Conservation (phyloP, 768 basidiomycete species). For the Infundibulicybe gibba region DNA sequence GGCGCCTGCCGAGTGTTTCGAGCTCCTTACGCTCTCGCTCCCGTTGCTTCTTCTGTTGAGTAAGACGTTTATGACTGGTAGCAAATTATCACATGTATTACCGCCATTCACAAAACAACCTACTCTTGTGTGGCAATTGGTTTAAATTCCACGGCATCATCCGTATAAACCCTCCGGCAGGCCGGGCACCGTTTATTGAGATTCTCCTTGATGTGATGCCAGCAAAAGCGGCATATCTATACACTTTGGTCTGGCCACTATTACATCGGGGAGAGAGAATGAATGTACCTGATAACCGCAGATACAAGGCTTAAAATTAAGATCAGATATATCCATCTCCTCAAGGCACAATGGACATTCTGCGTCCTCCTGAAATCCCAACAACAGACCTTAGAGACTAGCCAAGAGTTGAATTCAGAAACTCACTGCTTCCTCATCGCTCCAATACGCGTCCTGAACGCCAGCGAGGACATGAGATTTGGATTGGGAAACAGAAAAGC, state of each 20-base stretch:
- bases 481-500: constrained; percentile 69
- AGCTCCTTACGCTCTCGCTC: constrained; percentile 96
- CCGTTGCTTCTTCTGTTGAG: constrained; percentile 91
- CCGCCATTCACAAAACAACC: constrained; percentile 28
- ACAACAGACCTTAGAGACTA: not conserved
- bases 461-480: constrained; percentile 86
- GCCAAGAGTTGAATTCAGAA: not conserved
- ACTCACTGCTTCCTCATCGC: constrained; percentile 83
- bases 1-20: constrained; percentile 77
- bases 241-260: constrained; percentile 8
- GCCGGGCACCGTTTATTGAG: constrained; percentile 96
- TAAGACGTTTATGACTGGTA: constrained; percentile 86
- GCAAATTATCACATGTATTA: constrained; percentile 7
- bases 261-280: constrained; percentile 1
- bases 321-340: constrained; percentile 98
- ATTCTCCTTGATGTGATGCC: constrained; percentile 97
- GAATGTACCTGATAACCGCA: constrained; percentile 90
- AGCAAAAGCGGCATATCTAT: constrained; percentile 98
- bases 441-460: constrained; percentile 96
- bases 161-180: constrained; percentile 89
- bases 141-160: constrained; percentile 92
- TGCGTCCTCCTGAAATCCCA: constrained; percentile 74
- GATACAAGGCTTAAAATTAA: constrained; percentile 98
- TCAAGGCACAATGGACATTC: constrained; percentile 98
- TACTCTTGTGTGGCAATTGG: constrained; percentile 95